Conservation (phyloP, 148 eudicot species). For the Spergularia bocconei region DNA sequence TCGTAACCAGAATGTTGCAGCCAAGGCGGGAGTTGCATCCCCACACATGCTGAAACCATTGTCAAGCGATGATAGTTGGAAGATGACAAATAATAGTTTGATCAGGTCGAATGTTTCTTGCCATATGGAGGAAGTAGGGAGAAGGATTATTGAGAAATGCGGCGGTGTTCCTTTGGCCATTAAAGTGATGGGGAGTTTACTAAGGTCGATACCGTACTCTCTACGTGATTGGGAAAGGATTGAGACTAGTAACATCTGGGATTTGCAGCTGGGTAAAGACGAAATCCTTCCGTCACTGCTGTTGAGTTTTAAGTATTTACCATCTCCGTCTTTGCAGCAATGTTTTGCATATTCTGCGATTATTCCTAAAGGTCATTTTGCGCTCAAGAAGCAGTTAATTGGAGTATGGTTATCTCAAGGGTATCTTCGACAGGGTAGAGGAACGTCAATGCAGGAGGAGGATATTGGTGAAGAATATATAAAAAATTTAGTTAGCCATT, state of each 20-base stretch:
- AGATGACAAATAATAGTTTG: background rate
- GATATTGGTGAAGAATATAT: background rate
- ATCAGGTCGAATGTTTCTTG: background rate
- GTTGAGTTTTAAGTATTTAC: slow-evolving; percentile 19
- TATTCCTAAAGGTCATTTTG: slow-evolving; percentile 2
- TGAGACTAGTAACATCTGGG: slow-evolving; percentile 6
- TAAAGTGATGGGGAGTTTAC: background rate
- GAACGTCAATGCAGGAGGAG: background rate
- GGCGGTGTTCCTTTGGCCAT: slow-evolving; percentile 30
- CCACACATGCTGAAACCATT: background rate
- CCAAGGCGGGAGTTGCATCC: background rate
- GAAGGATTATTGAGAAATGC: slow-evolving; percentile 21
- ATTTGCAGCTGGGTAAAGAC: background rate
- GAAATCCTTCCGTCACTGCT: slow-evolving; percentile 13
- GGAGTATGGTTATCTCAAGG: slow-evolving; percentile 25
- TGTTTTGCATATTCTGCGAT: slow-evolving; percentile 23
- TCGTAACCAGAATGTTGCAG: slow-evolving; percentile 6
- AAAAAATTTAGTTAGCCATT: slow-evolving; percentile 7
- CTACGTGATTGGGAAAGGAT: slow-evolving; percentile 14
- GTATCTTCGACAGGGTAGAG: background rate
- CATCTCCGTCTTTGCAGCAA: slow-evolving; percentile 8
- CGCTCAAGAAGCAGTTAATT: background rate
- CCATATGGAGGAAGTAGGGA: slow-evolving; percentile 15
- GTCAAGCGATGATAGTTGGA: slow-evolving; percentile 22
- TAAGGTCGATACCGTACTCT: background rate